Base-by-base conservation (phyloP, 306 rosid genomes). In the Pterocarpus macrocarpus region DNA sequence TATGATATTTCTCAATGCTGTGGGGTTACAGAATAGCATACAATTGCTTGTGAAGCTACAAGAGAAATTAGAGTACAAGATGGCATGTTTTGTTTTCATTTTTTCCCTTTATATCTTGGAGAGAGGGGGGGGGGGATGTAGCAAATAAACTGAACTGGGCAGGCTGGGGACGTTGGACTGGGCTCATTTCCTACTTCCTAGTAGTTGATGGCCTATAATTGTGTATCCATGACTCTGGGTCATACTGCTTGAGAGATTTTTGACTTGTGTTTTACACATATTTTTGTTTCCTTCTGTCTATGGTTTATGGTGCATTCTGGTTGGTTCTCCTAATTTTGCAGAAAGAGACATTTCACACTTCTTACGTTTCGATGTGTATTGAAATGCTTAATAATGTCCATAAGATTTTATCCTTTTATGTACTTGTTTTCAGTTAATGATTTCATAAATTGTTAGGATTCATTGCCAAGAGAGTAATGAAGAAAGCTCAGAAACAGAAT, bases 401-500 rank as follows among this genome's bases (percentile, higher is more conserved):
- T 65, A 58, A 78, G 47, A 43, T 56, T 81, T 59, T 52, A 36
- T 14, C 49, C 69, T 38, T 43, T 68, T 43, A 78, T 56, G 44
- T 80, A 38, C 86, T 66, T 65, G 84, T 83, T 39, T 76, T 15
- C 68, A 77, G 76, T 45, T 78, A 32, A 45, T 77, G 77, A 55
- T 76, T 85, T 78, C 63, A 55, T 87, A 76, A 86, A 59, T 47
- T 87, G 35, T 58, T 81, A 96, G 99, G 95, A 85, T 88, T 69
- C 92, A 92, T 86, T 96, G 99, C 82, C 83, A 87, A 86, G 99
- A 96, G 89, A 93, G 98, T 88, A 92, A 88, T 71, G 99, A 96
- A 90, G 99, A 96, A 84, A 96, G 97, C 91, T 88, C 97, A 44
- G 99, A 96, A 92, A 64, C 94, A 81, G 99, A 96, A 83, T 89